Conservation (phyloP, 805 yeast species). For the Metschnikowia henanensis region DNA sequence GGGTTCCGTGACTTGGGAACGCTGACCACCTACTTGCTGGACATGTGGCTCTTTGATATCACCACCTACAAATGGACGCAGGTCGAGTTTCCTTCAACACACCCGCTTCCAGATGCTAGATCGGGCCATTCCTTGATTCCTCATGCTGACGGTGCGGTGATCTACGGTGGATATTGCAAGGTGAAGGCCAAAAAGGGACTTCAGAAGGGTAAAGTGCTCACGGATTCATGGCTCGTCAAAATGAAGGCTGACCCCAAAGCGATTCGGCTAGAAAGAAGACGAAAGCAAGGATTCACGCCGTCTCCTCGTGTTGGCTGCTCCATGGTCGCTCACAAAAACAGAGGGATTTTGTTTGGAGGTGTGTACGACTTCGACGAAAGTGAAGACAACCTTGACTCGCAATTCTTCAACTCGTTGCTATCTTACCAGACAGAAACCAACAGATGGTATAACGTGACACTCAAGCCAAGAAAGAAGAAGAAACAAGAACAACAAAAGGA, state of each 20-base stretch:
- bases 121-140: conserved; percentile 92
- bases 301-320: conserved; percentile 95
- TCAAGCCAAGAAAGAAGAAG: conserved; percentile 62
- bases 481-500: conserved; percentile 40
- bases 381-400: conserved; percentile 85
- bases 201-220: conserved; percentile 86
- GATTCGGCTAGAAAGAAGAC: conserved; percentile 85
- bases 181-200: conserved; percentile 86
- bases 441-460: conserved; percentile 77
- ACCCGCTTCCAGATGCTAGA: conserved; percentile 83
- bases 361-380: conserved; percentile 95
- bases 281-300: conserved; percentile 88
- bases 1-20: conserved; percentile 91
- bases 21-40: conserved; percentile 79
- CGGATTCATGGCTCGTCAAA: conserved; percentile 83
- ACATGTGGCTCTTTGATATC: conserved; percentile 91
- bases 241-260: conserved; percentile 82
- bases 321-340: conserved; percentile 82
- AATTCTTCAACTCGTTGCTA: conserved; percentile 75
- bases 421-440: conserved; percentile 84
- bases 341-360: conserved; percentile 94
- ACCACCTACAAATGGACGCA: conserved; percentile 90
- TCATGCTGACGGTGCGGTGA: conserved; percentile 72
- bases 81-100: conserved; percentile 80
- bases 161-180: conserved; percentile 94